phyloP scores from a whole-genome alignment of 208 protist genomes.

The Histomonas meleagridis region DNA sequence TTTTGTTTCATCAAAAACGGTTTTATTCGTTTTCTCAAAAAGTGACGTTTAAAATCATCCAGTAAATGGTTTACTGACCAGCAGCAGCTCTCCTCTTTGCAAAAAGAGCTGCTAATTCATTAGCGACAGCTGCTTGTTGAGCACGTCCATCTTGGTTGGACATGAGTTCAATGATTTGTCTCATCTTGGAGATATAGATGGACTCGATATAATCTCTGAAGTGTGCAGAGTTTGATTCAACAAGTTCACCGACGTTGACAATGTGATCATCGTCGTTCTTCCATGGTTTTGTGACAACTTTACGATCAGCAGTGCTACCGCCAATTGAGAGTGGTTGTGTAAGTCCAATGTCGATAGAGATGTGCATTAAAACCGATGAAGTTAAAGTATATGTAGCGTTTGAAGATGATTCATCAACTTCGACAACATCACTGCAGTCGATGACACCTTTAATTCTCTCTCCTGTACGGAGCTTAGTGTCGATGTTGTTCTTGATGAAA shows the following conservation, averaged over 20 bases:
- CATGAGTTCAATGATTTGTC: background rate
- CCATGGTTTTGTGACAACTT: background rate
- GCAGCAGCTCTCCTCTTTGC: too few species aligned
- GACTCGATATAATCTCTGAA: background rate
- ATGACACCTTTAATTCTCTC: background rate
- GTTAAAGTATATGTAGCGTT: background rate
- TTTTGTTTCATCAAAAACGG: too few species aligned
- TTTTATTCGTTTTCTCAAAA: too few species aligned
- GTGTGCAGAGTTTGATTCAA: background rate
- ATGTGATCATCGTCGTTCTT: background rate
- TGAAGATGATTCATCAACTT: background rate
- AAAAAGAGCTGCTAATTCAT: background rate
- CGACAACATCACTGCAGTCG: background rate
- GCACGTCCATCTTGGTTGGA: background rate
- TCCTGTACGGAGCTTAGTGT: background rate
- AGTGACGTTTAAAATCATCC: too few species aligned
- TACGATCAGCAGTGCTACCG: background rate
- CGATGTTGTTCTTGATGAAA: background rate
- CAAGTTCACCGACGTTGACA: background rate
- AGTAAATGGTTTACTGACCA: too few species aligned
- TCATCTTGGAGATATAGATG: constrained; percentile 18
- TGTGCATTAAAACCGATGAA: background rate
- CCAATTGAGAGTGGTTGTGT: background rate
- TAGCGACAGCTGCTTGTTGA: background rate
- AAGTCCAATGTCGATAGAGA: background rate